Evolutionary conservation across 345 rosid species (phyloP).

Genomic region (Rhodamnia argentea): DNA sequence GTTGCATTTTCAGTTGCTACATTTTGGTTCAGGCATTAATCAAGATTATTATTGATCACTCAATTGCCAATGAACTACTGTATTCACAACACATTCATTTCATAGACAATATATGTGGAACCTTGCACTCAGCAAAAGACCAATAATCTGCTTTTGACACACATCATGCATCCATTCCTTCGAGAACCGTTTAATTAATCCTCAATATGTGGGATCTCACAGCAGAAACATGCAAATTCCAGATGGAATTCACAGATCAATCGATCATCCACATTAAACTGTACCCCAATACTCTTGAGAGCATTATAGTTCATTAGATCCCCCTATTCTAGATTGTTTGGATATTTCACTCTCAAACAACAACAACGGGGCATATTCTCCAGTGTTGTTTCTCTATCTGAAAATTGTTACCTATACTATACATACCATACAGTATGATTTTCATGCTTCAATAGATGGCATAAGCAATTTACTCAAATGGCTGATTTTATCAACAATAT

Average conservation of each 20-base stretch:
- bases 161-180: not conserved
- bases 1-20: not conserved
- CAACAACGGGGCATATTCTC: not conserved
- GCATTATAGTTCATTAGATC: not conserved
- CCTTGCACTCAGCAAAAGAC: not conserved
- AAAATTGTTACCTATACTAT: not conserved
- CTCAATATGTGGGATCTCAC: not conserved
- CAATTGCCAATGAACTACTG: not conserved
- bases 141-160: not conserved
- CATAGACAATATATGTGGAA: not conserved
- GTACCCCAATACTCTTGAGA: not conserved
- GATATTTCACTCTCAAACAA: not conserved
- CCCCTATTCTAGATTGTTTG: not conserved
- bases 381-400: not conserved
- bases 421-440: not conserved
- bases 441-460: not conserved
- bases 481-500: not conserved
- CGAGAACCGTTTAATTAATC: not conserved
- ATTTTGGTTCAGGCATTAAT: not conserved
- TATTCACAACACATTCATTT: not conserved
- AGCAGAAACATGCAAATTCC: not conserved
- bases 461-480: not conserved
- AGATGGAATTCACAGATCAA: not conserved
- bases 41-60: not conserved
- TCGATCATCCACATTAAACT: not conserved